These are phyloP conservation scores for Camellia sinensis DNA, from an alignment of 148 eudicot species.

Conservation along the genomic window DNA sequence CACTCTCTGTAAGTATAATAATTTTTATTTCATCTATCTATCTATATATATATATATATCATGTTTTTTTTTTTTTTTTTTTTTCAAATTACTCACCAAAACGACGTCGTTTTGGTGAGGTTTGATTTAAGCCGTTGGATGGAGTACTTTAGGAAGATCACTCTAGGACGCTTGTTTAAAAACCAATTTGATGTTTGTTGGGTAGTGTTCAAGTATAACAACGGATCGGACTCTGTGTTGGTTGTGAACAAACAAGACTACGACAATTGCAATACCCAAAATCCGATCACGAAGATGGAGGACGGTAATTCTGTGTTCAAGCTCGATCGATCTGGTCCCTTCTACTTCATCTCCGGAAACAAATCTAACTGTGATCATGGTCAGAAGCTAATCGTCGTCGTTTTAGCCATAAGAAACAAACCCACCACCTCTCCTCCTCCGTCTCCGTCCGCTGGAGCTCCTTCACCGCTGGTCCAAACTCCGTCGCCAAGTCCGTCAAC, in stretches of 20 bases:
- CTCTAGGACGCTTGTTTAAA: too few species aligned
- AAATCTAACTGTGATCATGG: slow-evolving; percentile 46
- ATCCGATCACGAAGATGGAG: slow-evolving; percentile 31
- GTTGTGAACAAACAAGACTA: slow-evolving; percentile 54
- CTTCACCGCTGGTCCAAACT: neutral
- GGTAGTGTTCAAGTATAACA: slow-evolving; percentile 54
- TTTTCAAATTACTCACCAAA: too few species aligned
- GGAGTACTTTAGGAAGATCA: too few species aligned
- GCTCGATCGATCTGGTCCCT: slow-evolving; percentile 50
- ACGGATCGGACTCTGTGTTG: slow-evolving; percentile 55
- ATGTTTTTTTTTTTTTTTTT: too few species aligned
- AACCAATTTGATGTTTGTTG: neutral
- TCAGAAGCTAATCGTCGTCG: slow-evolving; percentile 46
- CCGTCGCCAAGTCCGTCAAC: neutral
- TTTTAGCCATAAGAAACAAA: slow-evolving; percentile 36
- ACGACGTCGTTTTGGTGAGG: too few species aligned
- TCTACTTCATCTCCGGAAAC: slow-evolving; percentile 64
- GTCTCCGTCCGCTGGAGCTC: neutral
- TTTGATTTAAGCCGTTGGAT: too few species aligned
- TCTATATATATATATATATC: too few species aligned
- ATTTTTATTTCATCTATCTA: too few species aligned
- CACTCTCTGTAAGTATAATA: neutral
- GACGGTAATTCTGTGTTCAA: slow-evolving; percentile 42
- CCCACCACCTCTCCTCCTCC: neutral
- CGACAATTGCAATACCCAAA: slow-evolving; percentile 36